These are phyloP conservation scores for Fusarium subglutinans DNA, from an alignment of 2,329 filamentous ascomycete species.

Conservation along the genomic window DNA sequence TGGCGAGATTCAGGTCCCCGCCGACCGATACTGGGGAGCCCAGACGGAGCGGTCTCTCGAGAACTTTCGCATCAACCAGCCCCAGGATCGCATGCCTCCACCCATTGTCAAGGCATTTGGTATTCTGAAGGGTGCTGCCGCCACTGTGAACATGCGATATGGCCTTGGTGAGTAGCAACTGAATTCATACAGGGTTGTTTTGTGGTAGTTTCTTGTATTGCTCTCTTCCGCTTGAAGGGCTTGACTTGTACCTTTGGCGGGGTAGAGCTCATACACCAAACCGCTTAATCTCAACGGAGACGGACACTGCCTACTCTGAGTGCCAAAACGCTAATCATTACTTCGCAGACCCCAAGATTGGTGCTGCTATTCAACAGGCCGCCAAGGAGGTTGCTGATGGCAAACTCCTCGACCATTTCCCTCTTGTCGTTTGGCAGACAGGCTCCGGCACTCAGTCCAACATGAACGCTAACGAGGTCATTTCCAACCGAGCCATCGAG, in stretches of 20 bases:
- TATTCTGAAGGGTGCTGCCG: slow-evolving; percentile 95
- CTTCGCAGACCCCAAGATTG: slow-evolving; percentile 80
- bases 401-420: slow-evolving; percentile 97
- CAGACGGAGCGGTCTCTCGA: slow-evolving; percentile 95
- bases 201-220: background rate
- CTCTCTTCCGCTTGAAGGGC: background rate
- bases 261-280: background rate
- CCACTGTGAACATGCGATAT: slow-evolving; percentile 93
- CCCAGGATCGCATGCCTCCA: slow-evolving; percentile 96
- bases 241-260: background rate
- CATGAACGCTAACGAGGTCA: slow-evolving; percentile 99
- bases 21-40: slow-evolving; percentile 98
- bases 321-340: background rate
- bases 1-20: slow-evolving; percentile 91
- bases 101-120: slow-evolving; percentile 93
- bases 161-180: slow-evolving; percentile 73
- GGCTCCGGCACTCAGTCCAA: slow-evolving; percentile 98
- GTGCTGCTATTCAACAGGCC: slow-evolving; percentile 92
- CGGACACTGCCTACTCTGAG: background rate
- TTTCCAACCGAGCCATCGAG: slow-evolving; percentile 98
- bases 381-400: slow-evolving; percentile 91
- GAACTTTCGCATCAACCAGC: slow-evolving; percentile 99
- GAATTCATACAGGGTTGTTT: background rate
- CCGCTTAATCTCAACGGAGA: background rate
- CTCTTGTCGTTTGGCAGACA: slow-evolving; percentile 98